These are phyloP conservation scores for Nicotiana sylvestris DNA, from an alignment of 257 asterid species.

Conservation along the genomic window DNA sequence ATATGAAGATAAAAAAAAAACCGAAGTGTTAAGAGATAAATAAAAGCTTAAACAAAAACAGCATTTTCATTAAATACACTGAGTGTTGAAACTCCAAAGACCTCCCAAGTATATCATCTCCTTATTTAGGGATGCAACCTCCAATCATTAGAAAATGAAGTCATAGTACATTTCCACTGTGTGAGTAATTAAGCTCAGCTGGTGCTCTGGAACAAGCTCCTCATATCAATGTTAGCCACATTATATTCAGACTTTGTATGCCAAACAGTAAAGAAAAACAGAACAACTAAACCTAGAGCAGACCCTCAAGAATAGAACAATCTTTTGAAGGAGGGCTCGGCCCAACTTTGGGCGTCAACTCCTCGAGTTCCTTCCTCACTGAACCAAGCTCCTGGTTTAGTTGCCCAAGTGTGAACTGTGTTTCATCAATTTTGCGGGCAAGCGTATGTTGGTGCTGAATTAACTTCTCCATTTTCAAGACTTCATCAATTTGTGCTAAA, in stretches of 20 bases:
- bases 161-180: neutral
- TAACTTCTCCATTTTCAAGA: neutral
- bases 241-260: neutral
- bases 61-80: neutral
- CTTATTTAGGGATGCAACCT: neutral
- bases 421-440: neutral
- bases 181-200: neutral
- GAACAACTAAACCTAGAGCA: neutral
- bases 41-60: neutral
- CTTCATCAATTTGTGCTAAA: neutral
- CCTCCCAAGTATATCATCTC: neutral
- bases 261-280: neutral
- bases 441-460: conserved; percentile 1
- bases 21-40: no score
- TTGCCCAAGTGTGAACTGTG: neutral
- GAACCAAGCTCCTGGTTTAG: neutral
- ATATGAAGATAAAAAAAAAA: no score
- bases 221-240: neutral
- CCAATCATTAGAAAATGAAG: neutral
- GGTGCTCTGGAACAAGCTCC: neutral
- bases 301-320: neutral
- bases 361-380: neutral
- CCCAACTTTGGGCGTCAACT: neutral
- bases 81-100: neutral
- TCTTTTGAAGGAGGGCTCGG: neutral